Evolutionary conservation across 495 filamentous ascomycete genomes (phyloP), one percentile per base, ranked within the genome.

Genomic region (Penicillium coprophilum): DNA sequence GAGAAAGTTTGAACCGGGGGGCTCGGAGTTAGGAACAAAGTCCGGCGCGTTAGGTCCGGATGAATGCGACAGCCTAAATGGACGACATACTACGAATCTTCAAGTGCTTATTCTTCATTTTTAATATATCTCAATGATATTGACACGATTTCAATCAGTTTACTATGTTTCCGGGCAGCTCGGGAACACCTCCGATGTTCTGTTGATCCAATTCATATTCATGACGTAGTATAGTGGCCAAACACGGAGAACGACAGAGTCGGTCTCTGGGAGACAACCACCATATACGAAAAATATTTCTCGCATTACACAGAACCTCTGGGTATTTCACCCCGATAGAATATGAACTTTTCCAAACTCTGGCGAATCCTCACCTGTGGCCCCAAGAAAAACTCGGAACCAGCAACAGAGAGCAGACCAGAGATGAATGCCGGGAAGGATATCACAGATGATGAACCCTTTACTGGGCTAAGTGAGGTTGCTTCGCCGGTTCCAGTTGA

Each of bases 171-270:
- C 4, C 3, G 1, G 0, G n/a, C 10, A 6, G 20, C 28, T 31
- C 23, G 36, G 49, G 31, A 17, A 24, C 23, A 17, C 7, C 6
- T 32, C 46, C 46, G 46, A 38, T 15, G 7, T 4, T 6, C 13
- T 28, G 1, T 10, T 23, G 10, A 23, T 27, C 23, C 15, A 10
- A 9, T 41, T 30, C 36, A 52, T 52, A 52, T 6, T 21, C 12
- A 41, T 52, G 50, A 52, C 50, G 50, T 43, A 30, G 38, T 2
- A n/a, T 4, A n/a, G 50, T 52, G 50, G 50, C 38, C 38, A 52
- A 52, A 41, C 2, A 20, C 10, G 9, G 1, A 23, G 3, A 19
- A 52, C n/a, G n/a, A n/a, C n/a, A n/a, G n/a, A n/a, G n/a, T n/a
- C n/a, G n/a, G n/a, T n/a, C n/a, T 38, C n/a, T 47, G 19, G 27